These are phyloP conservation scores for Phialophora chinensis DNA, from an alignment of 2,329 filamentous ascomycete genomes.

Conservation along the genomic window DNA sequence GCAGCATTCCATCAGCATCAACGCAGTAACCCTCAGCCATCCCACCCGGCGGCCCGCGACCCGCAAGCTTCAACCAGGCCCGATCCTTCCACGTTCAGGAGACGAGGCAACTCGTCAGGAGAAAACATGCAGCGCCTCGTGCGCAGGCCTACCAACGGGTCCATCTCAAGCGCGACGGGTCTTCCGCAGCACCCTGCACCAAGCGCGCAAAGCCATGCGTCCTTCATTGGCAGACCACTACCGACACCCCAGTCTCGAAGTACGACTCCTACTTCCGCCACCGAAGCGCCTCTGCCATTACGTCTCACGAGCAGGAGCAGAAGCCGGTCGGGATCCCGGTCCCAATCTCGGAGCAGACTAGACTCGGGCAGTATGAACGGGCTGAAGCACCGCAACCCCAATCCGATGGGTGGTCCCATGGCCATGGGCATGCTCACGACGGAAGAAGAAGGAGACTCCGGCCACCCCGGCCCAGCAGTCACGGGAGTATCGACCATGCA, in stretches of 20 bases:
- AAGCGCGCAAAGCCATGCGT: conserved; percentile 26
- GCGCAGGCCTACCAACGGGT: conserved; percentile 25
- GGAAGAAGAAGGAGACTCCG: background rate
- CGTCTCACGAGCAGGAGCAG: background rate
- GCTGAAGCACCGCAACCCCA: background rate
- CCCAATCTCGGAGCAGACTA: conserved; percentile 15
- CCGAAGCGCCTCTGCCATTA: background rate
- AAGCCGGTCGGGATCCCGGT: conserved; percentile 18
- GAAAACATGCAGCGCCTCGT: conserved; percentile 14
- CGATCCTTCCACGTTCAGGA: background rate
- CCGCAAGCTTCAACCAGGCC: background rate
- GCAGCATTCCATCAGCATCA: background rate
- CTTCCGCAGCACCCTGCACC: conserved; percentile 23
- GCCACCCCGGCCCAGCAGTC: background rate
- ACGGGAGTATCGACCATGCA: background rate
- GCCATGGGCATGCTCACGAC: background rate
- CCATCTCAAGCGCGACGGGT: conserved; percentile 24
- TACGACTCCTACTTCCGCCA: background rate
- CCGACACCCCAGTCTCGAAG: background rate
- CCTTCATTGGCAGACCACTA: conserved; percentile 20
- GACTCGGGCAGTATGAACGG: background rate
- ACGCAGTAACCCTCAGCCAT: background rate
- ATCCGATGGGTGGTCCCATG: background rate
- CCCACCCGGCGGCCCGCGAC: background rate
- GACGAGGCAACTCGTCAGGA: conserved; percentile 8